These are phyloP conservation scores for Ophiostoma sp. DNA, from an alignment of 2,329 filamentous ascomycete species.

Conservation along the genomic window DNA sequence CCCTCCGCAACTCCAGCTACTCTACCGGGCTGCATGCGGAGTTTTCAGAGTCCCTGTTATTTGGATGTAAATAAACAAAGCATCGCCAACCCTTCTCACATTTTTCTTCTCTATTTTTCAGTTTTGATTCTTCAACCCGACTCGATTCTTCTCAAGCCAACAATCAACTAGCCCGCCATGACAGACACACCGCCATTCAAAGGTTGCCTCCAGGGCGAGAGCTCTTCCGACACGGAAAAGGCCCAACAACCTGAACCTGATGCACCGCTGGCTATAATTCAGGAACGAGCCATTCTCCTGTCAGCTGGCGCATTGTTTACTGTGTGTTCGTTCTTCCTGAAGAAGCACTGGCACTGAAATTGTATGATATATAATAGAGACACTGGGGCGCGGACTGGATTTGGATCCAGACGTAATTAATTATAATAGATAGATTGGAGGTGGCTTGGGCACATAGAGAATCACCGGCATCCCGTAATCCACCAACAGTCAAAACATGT, in stretches of 20 bases:
- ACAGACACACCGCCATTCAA: background rate
- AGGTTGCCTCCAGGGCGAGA: background rate
- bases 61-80: background rate
- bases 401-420: too few relatives aligned
- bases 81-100: background rate
- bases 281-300: conserved; percentile 9
- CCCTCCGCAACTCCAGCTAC: background rate
- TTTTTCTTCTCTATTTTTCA: background rate
- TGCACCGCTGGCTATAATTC: background rate
- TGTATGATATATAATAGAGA: background rate
- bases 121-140: background rate
- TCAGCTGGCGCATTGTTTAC: conserved; percentile 17
- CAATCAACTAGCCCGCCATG: background rate
- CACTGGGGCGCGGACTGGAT: too few relatives aligned
- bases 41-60: background rate
- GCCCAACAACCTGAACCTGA: background rate
- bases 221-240: background rate
- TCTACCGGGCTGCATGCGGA: background rate
- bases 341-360: conserved; percentile 31
- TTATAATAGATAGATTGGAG: background rate
- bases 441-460: background rate
- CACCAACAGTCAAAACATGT: too few relatives aligned
- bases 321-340: conserved; percentile 27
- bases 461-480: too few relatives aligned
- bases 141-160: background rate